Conservation (phyloP, 352 stramenopile genomes). For the Pythium periplocum region DNA sequence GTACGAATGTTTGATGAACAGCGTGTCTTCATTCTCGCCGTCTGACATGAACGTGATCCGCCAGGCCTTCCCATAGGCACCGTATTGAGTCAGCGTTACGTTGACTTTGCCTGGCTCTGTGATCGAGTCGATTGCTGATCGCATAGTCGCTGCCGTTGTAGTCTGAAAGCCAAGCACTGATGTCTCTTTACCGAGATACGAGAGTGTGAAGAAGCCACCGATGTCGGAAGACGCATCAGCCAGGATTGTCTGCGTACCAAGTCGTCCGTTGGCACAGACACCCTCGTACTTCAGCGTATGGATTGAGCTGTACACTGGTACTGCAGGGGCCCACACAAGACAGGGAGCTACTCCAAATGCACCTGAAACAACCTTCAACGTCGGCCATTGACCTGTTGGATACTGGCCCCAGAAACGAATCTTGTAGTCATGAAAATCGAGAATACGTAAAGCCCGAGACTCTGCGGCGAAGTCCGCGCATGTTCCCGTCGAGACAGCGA, state of each 20-base stretch:
- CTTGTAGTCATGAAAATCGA: constrained; percentile 70
- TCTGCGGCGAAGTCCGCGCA: constrained; percentile 46
- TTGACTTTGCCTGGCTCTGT: constrained; percentile 75
- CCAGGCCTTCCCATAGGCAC: constrained; percentile 80
- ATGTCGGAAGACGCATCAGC: constrained; percentile 74
- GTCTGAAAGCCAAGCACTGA: constrained; percentile 51
- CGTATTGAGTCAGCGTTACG: constrained; percentile 66
- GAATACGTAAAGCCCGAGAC: constrained; percentile 39
- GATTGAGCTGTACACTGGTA: constrained; percentile 44
- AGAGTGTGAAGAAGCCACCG: constrained; percentile 87
- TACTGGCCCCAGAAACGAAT: constrained; percentile 67
- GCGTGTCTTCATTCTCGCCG: constrained; percentile 47
- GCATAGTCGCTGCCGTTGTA: constrained; percentile 80
- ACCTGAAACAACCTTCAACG: constrained; percentile 39
- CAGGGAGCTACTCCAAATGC: constrained; percentile 30
- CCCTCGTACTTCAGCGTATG: constrained; percentile 72
- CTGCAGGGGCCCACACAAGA: constrained; percentile 31
- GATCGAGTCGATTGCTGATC: constrained; percentile 85
- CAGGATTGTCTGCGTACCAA: constrained; percentile 64
- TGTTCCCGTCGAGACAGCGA: constrained; percentile 14
- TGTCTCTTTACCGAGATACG: constrained; percentile 82
- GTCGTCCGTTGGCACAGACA: constrained; percentile 35
- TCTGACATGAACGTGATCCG: constrained; percentile 86
- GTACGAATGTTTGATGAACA: constrained; percentile 73
- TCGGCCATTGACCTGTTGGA: constrained; percentile 67